A percentile compares a stretch with the other conserved stretches of the same genome.
Evolutionary conservation across 2,329 filamentous ascomycete genomes (phyloP).

Genomic region (Calonectria montana): DNA sequence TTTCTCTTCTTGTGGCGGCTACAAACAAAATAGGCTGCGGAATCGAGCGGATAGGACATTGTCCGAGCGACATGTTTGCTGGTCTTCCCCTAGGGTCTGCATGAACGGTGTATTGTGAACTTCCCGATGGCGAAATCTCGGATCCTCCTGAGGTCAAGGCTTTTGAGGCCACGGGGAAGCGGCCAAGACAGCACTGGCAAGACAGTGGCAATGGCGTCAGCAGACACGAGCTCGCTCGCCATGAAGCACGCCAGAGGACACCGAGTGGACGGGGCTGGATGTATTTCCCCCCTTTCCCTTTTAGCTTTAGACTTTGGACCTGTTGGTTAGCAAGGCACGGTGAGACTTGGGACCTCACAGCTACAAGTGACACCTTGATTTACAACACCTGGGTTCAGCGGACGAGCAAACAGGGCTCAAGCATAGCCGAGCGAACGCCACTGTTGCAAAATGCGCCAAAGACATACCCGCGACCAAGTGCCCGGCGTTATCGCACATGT

Average conservation of each 20-base stretch:
- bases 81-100: not conserved
- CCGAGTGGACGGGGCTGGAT: not conserved
- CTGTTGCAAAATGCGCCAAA: not conserved
- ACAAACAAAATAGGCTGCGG: constrained; percentile 7
- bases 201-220: constrained; percentile 35
- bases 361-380: constrained; percentile 1
- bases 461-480: not conserved
- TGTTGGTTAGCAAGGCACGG: not conserved
- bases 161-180: not conserved
- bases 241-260: constrained; percentile 25
- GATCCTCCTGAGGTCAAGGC: constrained; percentile 17
- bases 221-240: constrained; percentile 29
- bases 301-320: not conserved
- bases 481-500: constrained; percentile 12
- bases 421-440: not conserved
- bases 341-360: constrained; percentile 1
- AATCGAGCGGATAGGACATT: constrained; percentile 2
- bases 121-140: constrained; percentile 35
- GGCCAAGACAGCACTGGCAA: not conserved
- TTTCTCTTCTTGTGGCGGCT: constrained; percentile 16
- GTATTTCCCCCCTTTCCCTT: not conserved
- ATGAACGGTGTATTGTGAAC: constrained; percentile 14
- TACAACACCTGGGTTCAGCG: not conserved
- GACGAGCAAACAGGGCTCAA: not conserved
- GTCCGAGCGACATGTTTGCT: constrained; percentile 8